A percentile compares a stretch with the other conserved stretches of the same genome.
These are phyloP conservation scores for Albizia julibrissin DNA, from an alignment of 306 rosid species.

Conservation along the genomic window DNA sequence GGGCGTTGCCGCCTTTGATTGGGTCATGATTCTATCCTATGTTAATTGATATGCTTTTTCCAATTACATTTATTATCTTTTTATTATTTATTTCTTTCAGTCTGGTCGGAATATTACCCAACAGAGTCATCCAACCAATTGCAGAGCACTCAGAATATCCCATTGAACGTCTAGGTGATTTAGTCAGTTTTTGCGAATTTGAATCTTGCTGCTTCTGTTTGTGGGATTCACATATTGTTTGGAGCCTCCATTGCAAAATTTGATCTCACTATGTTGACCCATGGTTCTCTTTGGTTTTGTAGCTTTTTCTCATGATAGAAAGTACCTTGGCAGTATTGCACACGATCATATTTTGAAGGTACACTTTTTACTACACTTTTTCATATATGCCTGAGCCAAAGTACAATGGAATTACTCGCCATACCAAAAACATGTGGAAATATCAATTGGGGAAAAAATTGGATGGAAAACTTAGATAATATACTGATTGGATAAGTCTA, in stretches of 20 bases:
- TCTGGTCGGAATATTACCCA: conserved; percentile 84
- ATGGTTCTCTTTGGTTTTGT: conserved; percentile 40
- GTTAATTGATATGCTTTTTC: conserved; percentile 16
- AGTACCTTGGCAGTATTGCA: conserved; percentile 81
- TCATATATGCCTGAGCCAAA: background rate
- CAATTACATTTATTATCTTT: background rate
- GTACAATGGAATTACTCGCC: background rate
- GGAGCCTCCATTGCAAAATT: background rate
- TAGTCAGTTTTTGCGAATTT: conserved; percentile 11
- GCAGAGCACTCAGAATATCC: conserved; percentile 92
- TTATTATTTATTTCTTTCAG: conserved; percentile 41
- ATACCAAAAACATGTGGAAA: background rate
- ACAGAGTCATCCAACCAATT: conserved; percentile 85
- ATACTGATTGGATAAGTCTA: background rate
- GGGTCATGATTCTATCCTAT: conserved; percentile 14
- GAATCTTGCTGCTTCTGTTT: background rate
- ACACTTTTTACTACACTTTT: conserved; percentile 16
- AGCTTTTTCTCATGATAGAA: conserved; percentile 82
- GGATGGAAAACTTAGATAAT: too few species aligned
- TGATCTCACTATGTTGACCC: conserved; percentile 26
- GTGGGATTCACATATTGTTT: conserved; percentile 8
- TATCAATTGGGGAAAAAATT: background rate
- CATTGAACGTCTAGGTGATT: conserved; percentile 84
- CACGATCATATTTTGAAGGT: conserved; percentile 86
- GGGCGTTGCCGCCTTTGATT: conserved; percentile 18